Percentiles rank a stretch among this genome's conserved stretches.
Evolutionary conservation across 257 asterid genomes (phyloP).

Genomic region (Linaria vulgaris): DNA sequence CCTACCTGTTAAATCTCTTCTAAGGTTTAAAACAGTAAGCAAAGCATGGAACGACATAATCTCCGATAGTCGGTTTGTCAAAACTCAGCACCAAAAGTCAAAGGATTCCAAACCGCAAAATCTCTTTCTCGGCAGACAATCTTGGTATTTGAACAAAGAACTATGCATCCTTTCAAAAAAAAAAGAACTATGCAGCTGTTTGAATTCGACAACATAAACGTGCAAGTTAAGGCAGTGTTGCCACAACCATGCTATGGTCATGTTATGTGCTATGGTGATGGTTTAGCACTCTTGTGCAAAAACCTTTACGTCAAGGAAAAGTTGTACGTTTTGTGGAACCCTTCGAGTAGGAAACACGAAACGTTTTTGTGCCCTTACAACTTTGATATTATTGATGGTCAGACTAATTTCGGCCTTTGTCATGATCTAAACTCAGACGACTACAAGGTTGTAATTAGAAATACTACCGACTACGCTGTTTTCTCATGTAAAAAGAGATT

Average conservation of each 20-base stretch:
- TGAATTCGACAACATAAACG: not conserved
- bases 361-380: not conserved
- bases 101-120: too few species aligned
- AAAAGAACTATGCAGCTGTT: not conserved
- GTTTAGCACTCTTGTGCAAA: not conserved
- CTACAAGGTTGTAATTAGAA: not conserved
- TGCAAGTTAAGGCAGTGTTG: not conserved
- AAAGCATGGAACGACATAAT: too few species aligned
- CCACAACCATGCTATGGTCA: not conserved
- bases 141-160: too few species aligned
- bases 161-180: too few species aligned
- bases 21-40: too few species aligned
- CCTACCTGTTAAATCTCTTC: too few species aligned
- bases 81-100: too few species aligned
- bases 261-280: not conserved
- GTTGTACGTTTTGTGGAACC: not conserved
- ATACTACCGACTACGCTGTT: not conserved
- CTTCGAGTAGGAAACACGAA: not conserved
- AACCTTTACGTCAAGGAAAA: too few species aligned
- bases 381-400: not conserved
- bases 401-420: not conserved
- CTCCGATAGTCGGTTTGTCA: too few species aligned
- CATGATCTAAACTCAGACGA: not conserved
- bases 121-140: too few species aligned
- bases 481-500: not conserved